phyloP scores from a whole-genome alignment of 371 early-diverging fungal genomes.

The Funneliformis caledonium region DNA sequence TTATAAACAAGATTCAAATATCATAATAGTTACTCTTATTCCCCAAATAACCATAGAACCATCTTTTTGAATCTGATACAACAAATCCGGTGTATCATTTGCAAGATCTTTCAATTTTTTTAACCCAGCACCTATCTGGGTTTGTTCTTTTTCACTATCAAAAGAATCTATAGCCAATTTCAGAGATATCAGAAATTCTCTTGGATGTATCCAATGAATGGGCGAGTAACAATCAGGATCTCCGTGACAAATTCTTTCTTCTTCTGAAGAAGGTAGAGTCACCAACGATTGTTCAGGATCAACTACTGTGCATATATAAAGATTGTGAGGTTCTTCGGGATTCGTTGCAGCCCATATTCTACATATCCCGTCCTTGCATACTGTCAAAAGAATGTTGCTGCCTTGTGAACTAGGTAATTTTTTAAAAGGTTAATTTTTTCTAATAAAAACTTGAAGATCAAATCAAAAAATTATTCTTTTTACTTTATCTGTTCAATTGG shows the following conservation, averaged over 20 bases:
- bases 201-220: slow-evolving; percentile 71
- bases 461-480: not conserved
- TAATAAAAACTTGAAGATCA: not conserved
- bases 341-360: slow-evolving; percentile 78
- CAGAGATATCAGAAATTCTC: slow-evolving; percentile 59
- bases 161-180: slow-evolving; percentile 45
- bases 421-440: too few relatives aligned
- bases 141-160: slow-evolving; percentile 41
- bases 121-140: slow-evolving; percentile 41
- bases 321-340: slow-evolving; percentile 51
- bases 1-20: not conserved
- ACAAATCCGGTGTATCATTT: slow-evolving; percentile 78
- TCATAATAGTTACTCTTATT: slow-evolving; percentile 60
- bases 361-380: slow-evolving; percentile 72
- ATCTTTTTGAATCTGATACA: slow-evolving; percentile 72
- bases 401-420: slow-evolving; percentile 42
- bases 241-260: slow-evolving; percentile 35
- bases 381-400: slow-evolving; percentile 69
- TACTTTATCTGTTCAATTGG: slow-evolving; percentile 10
- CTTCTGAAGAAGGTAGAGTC: slow-evolving; percentile 49
- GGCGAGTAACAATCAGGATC: slow-evolving; percentile 37
- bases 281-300: slow-evolving; percentile 75
- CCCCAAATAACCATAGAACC: slow-evolving; percentile 84
- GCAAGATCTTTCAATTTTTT: slow-evolving; percentile 62
- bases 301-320: slow-evolving; percentile 71